A percentile compares a stretch with the other conserved stretches of the same genome.
Conservation (phyloP, 495 filamentous ascomycete species). For the Neurospora sp. region DNA sequence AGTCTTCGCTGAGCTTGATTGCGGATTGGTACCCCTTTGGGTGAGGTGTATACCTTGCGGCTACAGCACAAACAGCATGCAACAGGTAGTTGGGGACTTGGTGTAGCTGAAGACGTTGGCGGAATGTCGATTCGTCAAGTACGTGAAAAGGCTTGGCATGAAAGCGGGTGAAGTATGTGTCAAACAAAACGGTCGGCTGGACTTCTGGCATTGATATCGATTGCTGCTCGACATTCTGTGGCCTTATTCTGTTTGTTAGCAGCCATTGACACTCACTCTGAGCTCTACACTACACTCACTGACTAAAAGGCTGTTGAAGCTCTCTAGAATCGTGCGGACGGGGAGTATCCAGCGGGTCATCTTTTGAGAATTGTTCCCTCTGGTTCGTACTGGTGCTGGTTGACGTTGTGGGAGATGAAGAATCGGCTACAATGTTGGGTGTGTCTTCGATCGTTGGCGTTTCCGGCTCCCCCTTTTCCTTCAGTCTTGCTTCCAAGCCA, state of each 20-base stretch:
- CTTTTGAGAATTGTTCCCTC: neutral
- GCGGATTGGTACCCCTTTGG: constrained; percentile 50
- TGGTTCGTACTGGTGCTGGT: neutral
- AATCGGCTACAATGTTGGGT: constrained; percentile 4
- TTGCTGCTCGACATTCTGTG: neutral
- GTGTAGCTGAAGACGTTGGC: constrained; percentile 55
- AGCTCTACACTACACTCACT: neutral
- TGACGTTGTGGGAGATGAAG: constrained; percentile 7
- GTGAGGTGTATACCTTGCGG: constrained; percentile 55
- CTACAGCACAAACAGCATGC: constrained; percentile 65
- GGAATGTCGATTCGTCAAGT: constrained; percentile 59
- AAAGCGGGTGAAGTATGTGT: constrained; percentile 65
- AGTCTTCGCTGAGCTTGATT: constrained; percentile 52
- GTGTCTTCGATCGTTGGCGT: constrained; percentile 30
- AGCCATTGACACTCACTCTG: neutral
- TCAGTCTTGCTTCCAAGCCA: constrained; percentile 68
- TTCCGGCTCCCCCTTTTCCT: constrained; percentile 47
- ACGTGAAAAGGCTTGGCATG: constrained; percentile 73
- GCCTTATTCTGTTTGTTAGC: neutral
- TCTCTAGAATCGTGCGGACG: neutral
- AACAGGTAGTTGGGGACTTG: constrained; percentile 54
- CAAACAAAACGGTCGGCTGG: constrained; percentile 52
- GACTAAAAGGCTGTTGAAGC: neutral
- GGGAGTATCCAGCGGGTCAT: neutral
- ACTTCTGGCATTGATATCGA: constrained; percentile 13